Evolutionary conservation across 768 basidiomycete species (phyloP).

Genomic region (Suillus tomentosus): DNA sequence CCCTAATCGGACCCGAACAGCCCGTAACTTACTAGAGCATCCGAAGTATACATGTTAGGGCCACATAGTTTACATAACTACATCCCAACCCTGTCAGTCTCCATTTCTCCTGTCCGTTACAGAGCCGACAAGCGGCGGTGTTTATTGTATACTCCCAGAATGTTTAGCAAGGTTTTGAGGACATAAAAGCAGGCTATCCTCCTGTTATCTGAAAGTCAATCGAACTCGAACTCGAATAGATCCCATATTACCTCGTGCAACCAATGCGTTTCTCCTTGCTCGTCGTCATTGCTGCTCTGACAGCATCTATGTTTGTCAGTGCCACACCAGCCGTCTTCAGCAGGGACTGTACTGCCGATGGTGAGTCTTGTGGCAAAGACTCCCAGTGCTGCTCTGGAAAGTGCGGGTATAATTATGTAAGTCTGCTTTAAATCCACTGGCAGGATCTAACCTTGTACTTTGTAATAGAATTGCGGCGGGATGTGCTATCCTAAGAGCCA

Average conservation of each 20-base stretch:
- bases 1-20: too few relatives aligned
- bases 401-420: neutral
- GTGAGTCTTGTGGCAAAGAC: rapidly evolving
- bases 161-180: too few relatives aligned
- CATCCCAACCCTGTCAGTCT: neutral
- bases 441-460: neutral
- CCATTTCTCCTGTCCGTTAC: neutral
- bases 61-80: too few relatives aligned
- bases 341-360: neutral
- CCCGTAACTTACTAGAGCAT: too few relatives aligned
- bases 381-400: neutral
- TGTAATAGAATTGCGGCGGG: neutral
- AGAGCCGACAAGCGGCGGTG: neutral
- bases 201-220: neutral
- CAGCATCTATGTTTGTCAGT: neutral
- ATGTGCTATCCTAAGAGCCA: neutral
- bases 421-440: neutral
- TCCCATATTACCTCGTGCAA: neutral
- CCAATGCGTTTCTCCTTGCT: neutral
- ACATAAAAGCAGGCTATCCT: neutral
- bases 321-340: neutral
- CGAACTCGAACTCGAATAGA: neutral
- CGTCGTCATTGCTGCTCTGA: neutral
- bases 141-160: too few relatives aligned
- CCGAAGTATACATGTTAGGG: too few relatives aligned